Evolutionary conservation across 176 grass and related monocot species (phyloP).

Genomic region (Puccinellia tenuiflora): DNA sequence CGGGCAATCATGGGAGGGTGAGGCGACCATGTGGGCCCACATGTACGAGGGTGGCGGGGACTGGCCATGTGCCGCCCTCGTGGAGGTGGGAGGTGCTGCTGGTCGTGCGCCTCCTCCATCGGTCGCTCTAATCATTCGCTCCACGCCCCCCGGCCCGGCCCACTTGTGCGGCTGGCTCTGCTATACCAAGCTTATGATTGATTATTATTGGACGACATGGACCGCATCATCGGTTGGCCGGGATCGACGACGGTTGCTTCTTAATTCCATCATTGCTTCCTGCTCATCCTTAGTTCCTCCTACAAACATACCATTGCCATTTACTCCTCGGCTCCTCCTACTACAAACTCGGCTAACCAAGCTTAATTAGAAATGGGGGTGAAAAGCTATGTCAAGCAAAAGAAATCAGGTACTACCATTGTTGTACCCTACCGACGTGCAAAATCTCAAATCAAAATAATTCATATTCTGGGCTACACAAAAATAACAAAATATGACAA

Average conservation of each 20-base stretch:
- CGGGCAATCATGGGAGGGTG: slow-evolving; percentile 31
- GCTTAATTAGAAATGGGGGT: too few relatives aligned
- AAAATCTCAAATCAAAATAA: too few relatives aligned
- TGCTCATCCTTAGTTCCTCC: background rate
- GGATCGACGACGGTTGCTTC: background rate
- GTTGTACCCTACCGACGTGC: too few relatives aligned
- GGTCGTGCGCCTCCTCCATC: background rate
- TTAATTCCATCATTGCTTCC: background rate
- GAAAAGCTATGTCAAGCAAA: too few relatives aligned
- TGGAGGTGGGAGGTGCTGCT: too few relatives aligned
- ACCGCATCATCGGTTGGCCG: background rate
- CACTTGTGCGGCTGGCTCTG: slow-evolving; percentile 12
- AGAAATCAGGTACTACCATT: too few relatives aligned
- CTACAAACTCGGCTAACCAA: too few relatives aligned
- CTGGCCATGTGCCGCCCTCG: slow-evolving; percentile 38
- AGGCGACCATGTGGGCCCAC: slow-evolving; percentile 3
- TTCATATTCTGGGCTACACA: too few relatives aligned
- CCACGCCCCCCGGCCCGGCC: too few relatives aligned
- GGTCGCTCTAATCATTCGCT: background rate
- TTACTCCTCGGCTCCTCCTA: too few relatives aligned
- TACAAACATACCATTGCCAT: background rate
- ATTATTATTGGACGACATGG: background rate
- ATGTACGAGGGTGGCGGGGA: slow-evolving; percentile 19
- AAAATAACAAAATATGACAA: too few relatives aligned
- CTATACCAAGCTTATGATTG: slow-evolving; percentile 22